These are phyloP conservation scores for Ascochyta lentis DNA, from an alignment of 2,329 filamentous ascomycete species.

Conservation along the genomic window DNA sequence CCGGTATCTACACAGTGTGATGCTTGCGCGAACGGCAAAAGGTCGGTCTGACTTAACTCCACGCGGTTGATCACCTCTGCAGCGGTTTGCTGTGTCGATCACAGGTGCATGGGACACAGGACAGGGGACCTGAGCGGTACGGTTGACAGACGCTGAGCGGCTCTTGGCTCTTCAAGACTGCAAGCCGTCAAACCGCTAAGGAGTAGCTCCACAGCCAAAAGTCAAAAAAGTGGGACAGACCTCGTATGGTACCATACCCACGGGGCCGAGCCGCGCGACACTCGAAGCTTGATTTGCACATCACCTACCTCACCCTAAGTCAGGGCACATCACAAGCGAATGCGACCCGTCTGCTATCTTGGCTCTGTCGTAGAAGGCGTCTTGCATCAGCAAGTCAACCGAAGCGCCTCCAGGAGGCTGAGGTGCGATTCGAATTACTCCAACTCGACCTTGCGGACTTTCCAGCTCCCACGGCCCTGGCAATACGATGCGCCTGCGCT, in stretches of 20 bases:
- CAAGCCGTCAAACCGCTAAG: not conserved
- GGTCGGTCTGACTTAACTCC: no score
- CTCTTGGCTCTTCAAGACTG: not conserved
- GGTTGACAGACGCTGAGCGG: not conserved
- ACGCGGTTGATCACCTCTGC: no score
- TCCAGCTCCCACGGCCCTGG: not conserved
- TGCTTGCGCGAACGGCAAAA: not conserved
- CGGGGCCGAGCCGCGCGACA: constrained; percentile 3
- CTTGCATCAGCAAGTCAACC: not conserved
- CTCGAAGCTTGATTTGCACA: not conserved
- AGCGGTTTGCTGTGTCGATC: not conserved
- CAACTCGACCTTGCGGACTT: not conserved
- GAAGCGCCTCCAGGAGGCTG: not conserved
- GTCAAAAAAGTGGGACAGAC: not conserved
- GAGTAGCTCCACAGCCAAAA: not conserved
- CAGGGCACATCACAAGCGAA: not conserved
- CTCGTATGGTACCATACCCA: not conserved
- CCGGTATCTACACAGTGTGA: no score
- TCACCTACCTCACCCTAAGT: not conserved
- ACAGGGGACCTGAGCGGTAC: not conserved
- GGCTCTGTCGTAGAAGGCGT: not conserved
- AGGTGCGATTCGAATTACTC: not conserved
- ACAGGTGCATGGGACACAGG: not conserved
- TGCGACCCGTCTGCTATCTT: not conserved
- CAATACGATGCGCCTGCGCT: not conserved